Conservation (phyloP, 139 green algal genomes). For the Limnomonas spitsbergensis region DNA sequence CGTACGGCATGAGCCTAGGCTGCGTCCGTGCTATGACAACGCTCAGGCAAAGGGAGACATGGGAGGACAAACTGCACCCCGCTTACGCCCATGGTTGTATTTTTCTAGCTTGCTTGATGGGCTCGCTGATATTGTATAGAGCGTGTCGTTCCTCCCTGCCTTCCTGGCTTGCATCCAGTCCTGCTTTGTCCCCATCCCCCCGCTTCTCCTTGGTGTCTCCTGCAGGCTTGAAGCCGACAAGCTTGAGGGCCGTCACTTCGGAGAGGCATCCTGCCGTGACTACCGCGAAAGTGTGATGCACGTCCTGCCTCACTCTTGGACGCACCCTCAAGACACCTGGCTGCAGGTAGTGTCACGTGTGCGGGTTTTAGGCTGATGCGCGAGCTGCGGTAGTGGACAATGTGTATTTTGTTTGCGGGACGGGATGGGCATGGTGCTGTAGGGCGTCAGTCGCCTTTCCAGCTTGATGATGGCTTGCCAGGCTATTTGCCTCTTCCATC, state of each 20-base stretch:
- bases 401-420: too few species aligned
- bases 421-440: too few species aligned
- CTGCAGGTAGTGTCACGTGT: constrained; percentile 52
- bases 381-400: not conserved
- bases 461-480: not conserved
- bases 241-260: constrained; percentile 71
- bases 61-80: too few species aligned
- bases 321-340: constrained; percentile 63
- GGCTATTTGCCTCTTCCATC: too few species aligned
- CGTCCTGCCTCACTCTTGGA: constrained; percentile 80
- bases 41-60: too few species aligned
- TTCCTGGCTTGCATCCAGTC: too few species aligned
- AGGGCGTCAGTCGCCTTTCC: too few species aligned
- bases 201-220: not conserved
- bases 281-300: constrained; percentile 82
- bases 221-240: constrained; percentile 18
- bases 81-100: too few species aligned
- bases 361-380: constrained; percentile 3
- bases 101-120: too few species aligned
- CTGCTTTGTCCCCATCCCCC: not conserved
- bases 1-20: not conserved
- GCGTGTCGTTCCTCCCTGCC: too few species aligned
- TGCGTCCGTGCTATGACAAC: too few species aligned
- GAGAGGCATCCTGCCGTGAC: constrained; percentile 89
- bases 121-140: too few species aligned